A percentile compares a stretch with the other conserved stretches of the same genome.
Evolutionary conservation across 1,284 basidiomycete species (phyloP).

Genomic region (Austropuccinia psidii): DNA sequence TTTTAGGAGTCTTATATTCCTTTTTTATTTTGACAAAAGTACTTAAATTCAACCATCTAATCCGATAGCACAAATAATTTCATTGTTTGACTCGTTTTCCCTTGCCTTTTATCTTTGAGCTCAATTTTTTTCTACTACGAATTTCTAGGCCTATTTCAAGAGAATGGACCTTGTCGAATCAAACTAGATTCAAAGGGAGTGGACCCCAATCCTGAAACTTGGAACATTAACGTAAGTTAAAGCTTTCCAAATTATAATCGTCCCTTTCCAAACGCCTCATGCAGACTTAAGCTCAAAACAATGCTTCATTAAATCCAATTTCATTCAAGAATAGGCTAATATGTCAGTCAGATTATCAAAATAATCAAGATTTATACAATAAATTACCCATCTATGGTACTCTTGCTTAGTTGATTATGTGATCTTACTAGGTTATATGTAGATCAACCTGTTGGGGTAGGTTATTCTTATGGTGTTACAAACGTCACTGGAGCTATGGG

Average conservation of each 20-base stretch:
- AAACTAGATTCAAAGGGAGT: conserved; percentile 25
- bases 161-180: conserved; percentile 31
- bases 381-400: neutral
- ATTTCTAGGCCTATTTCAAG: conserved; percentile 19
- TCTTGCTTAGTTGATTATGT: neutral
- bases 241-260: no score
- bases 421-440: conserved; percentile 9
- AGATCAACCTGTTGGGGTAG: conserved; percentile 26
- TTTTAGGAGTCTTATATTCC: neutral
- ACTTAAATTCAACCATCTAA: neutral
- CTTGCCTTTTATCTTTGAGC: neutral
- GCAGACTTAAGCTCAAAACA: no score
- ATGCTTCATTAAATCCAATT: no score
- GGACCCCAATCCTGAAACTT: conserved; percentile 12
- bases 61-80: neutral
- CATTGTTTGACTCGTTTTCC: neutral
- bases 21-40: neutral
- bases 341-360: neutral
- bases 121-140: neutral
- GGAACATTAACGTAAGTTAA: conserved; percentile 15
- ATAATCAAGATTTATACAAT: neutral
- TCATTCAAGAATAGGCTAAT: no score
- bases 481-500: neutral
- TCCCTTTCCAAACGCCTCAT: no score
- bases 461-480: conserved; percentile 10